Evolutionary conservation across 2,329 filamentous ascomycete genomes (phyloP).

Genomic region (Exophiala lecanii-corni): DNA sequence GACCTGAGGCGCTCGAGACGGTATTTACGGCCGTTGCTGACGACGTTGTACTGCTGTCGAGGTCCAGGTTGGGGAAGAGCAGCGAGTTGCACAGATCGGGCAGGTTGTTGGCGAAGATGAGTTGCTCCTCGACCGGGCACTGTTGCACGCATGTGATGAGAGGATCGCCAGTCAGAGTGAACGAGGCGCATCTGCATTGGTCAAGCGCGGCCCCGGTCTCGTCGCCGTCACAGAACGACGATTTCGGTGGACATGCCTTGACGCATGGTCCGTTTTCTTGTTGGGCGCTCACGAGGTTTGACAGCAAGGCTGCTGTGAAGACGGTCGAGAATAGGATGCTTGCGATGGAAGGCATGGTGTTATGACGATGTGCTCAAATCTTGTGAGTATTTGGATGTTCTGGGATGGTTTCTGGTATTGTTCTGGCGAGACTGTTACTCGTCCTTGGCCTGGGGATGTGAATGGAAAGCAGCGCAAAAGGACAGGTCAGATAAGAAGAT

Average conservation of each 20-base stretch:
- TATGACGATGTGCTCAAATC: no score
- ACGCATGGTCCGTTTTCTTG: slow-evolving; percentile 5
- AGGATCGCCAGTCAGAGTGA: slow-evolving; percentile 7
- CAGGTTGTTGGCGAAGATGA: slow-evolving; percentile 8
- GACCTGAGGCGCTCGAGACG: slow-evolving; percentile 3
- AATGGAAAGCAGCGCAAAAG: no score
- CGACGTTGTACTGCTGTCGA: neutral
- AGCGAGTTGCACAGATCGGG: slow-evolving; percentile 11
- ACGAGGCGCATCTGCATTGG: slow-evolving; percentile 13
- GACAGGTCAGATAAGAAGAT: no score
- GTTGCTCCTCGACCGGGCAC: slow-evolving; percentile 12
- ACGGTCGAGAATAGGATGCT: slow-evolving; percentile 1
- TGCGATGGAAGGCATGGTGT: neutral
- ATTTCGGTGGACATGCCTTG: slow-evolving; percentile 7
- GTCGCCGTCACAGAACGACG: slow-evolving; percentile 14
- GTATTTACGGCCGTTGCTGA: neutral
- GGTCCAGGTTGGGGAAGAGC: slow-evolving; percentile 13
- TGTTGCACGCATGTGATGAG: slow-evolving; percentile 11
- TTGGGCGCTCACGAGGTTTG: slow-evolving; percentile 1
- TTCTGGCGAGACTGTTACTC: no score
- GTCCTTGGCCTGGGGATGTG: no score
- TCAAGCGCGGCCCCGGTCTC: slow-evolving; percentile 16
- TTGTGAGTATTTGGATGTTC: no score
- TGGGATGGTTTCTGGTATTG: no score
- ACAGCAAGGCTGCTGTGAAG: slow-evolving; percentile 3